A percentile compares a stretch with the other conserved stretches of the same genome.
Evolutionary conservation across 495 filamentous ascomycete species (phyloP).

Genomic region (Neurospora sp.): DNA sequence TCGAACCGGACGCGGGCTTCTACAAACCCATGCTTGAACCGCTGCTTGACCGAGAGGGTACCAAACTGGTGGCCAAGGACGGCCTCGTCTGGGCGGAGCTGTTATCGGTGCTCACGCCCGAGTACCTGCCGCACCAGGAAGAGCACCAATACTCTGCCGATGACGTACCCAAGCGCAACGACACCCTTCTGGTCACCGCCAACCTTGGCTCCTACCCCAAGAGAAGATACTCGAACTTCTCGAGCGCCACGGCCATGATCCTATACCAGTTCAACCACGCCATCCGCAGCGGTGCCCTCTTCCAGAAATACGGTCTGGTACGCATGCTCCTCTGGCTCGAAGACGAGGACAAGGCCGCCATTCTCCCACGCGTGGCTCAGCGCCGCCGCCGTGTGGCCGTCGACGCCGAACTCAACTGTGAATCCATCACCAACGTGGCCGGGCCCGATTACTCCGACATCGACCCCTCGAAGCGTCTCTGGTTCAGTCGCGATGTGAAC

Average conservation of each 20-base stretch:
- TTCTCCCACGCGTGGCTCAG: constrained; percentile 41
- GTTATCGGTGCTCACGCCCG: constrained; percentile 33
- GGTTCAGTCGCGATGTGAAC: constrained; percentile 19
- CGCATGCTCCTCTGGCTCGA: constrained; percentile 58
- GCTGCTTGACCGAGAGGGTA: constrained; percentile 48
- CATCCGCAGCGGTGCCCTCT: constrained; percentile 31
- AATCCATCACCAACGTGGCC: constrained; percentile 36
- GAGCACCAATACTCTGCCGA: constrained; percentile 9
- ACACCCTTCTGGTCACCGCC: constrained; percentile 57
- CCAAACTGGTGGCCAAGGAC: constrained; percentile 40
- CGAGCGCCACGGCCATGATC: constrained; percentile 32
- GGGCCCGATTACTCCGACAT: constrained; percentile 13
- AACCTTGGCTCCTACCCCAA: constrained; percentile 41
- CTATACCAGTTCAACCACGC: constrained; percentile 38
- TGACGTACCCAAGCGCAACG: constrained; percentile 38
- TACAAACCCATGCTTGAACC: constrained; percentile 52
- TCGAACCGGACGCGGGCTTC: constrained; percentile 50
- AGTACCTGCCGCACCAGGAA: constrained; percentile 42
- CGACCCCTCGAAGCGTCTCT: not conserved
- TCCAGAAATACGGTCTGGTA: constrained; percentile 57
- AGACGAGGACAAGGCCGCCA: constrained; percentile 39
- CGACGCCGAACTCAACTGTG: constrained; percentile 45
- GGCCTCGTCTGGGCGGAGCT: constrained; percentile 42
- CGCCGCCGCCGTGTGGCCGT: constrained; percentile 44
- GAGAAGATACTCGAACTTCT: constrained; percentile 22